Conservation (phyloP, 768 basidiomycete species). For the Agrocybe praecox region DNA sequence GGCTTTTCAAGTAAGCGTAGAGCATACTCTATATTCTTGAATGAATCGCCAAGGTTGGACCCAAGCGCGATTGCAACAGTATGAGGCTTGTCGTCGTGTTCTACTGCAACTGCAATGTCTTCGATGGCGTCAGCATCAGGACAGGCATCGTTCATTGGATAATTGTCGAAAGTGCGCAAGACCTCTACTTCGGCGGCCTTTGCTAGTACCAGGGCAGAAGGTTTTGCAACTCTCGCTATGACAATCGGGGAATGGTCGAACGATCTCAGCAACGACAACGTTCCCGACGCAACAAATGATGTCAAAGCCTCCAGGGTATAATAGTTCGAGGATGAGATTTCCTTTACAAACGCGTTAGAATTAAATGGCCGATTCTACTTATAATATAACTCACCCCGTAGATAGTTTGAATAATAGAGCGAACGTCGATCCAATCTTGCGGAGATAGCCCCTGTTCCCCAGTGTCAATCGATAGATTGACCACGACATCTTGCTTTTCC, state of each 20-base stretch:
- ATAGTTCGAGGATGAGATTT: conserved; percentile 48
- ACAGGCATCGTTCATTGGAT: conserved; percentile 15
- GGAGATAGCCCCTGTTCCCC: conserved; percentile 15
- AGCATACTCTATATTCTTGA: conserved; percentile 79
- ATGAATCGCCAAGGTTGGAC: conserved; percentile 88
- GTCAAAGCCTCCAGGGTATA: conserved; percentile 74
- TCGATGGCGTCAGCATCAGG: background rate
- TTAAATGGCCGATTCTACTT: background rate
- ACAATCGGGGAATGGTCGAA: conserved; percentile 30
- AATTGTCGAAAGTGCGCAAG: conserved; percentile 44
- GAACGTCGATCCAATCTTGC: conserved; percentile 39
- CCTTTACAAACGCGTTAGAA: conserved; percentile 33
- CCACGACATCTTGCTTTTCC: conserved; percentile 61
- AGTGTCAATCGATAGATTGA: conserved; percentile 39
- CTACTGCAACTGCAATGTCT: background rate
- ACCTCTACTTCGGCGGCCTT: conserved; percentile 66
- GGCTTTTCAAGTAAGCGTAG: conserved; percentile 69
- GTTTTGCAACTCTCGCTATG: conserved; percentile 68
- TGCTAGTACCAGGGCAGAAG: conserved; percentile 69
- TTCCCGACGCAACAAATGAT: conserved; percentile 51
- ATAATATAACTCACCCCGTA: conserved; percentile 31
- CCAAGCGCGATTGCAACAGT: conserved; percentile 79
- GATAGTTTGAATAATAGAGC: conserved; percentile 36
- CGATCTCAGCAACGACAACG: conserved; percentile 33
- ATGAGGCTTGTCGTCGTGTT: conserved; percentile 4